Conservation (phyloP, 1,284 basidiomycete species). For the Austroboletus novae-zelandiae region DNA sequence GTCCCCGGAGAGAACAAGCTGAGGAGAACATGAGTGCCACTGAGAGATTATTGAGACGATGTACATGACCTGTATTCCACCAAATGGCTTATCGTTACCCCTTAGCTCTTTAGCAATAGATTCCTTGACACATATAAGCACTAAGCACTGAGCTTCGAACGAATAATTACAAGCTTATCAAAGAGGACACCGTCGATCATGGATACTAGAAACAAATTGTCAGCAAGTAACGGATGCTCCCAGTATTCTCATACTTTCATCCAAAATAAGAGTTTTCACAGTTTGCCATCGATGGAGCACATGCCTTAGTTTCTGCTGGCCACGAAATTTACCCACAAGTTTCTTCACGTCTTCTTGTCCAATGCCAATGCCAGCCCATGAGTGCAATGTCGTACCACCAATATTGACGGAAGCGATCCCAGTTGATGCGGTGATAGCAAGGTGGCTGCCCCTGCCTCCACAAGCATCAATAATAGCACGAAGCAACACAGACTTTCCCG, state of each 20-base stretch:
- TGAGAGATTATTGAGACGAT: not conserved
- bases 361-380: constrained; percentile 88
- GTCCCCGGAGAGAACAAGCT: constrained; percentile 89
- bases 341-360: constrained; percentile 68
- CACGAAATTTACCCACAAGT: constrained; percentile 65
- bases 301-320: constrained; percentile 63
- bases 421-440: constrained; percentile 90
- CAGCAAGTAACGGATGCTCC: not conserved
- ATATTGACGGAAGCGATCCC: constrained; percentile 96
- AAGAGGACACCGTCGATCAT: constrained; percentile 96
- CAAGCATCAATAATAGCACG: constrained; percentile 78
- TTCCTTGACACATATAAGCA: constrained; percentile 31
- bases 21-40: constrained; percentile 1
- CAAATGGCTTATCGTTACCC: constrained; percentile 73
- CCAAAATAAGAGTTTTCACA: constrained; percentile 86
- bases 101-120: constrained; percentile 61
- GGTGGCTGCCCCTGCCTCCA: constrained; percentile 58
- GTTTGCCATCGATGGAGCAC: constrained; percentile 67
- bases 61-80: constrained; percentile 83
- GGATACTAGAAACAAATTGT: constrained; percentile 61
- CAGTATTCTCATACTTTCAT: constrained; percentile 68
- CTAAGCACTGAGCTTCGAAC: not conserved
- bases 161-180: constrained; percentile 65
- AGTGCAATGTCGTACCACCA: constrained; percentile 90
- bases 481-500: constrained; percentile 94